Base-by-base conservation (phyloP, 768 basidiomycete genomes). In the Naematelia aurantialba region DNA sequence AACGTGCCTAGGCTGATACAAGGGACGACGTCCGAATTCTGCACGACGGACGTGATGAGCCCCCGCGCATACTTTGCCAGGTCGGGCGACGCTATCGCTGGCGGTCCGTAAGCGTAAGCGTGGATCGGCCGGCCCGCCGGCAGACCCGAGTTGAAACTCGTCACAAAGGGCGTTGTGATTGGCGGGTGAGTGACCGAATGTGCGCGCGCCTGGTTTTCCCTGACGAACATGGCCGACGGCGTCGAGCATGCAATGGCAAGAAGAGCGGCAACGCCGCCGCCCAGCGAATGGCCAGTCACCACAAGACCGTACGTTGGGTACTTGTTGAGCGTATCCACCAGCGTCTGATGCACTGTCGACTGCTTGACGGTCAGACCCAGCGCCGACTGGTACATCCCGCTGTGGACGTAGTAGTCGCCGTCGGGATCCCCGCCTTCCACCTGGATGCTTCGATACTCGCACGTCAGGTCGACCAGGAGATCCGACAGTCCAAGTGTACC, bases 401-500 rank as follows among this genome's bases (percentile, higher is more conserved):
- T 54, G 58, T 79, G 79, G 4, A 74, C 78, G 25, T 65, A 67
- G 63, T 79, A 78, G 1, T 59, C 50, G 1, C 49, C 76, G 13
- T 65, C 56, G 0, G 72, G 70, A 47, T 73, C 67, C 8, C 61
- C 78, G 42, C 68, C 61, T 1, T 71, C 68, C 1, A 78, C 60
- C 1, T 59, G 27, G 27, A 78, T 72, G 1, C 65, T 52, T 56
- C 69, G 64, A 62, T 78, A 78, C 17, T 69, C 73, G 68, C 78
- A 78, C 10, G 75, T 76, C 21, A 79, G 63, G 55, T 79, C 78
- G 49, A 78, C 69, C 14, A 79, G 70, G n/a, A 78, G 68, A 60
- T 79, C 78, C 2, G 76, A 76, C 4, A 79, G 62, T 1, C 78
- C 78, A 29, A 79, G 69, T 2, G 78, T 74, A 13, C 75, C 75